These are phyloP conservation scores for Hirschioporus abietinus DNA, from an alignment of 768 basidiomycete species.

Conservation along the genomic window DNA sequence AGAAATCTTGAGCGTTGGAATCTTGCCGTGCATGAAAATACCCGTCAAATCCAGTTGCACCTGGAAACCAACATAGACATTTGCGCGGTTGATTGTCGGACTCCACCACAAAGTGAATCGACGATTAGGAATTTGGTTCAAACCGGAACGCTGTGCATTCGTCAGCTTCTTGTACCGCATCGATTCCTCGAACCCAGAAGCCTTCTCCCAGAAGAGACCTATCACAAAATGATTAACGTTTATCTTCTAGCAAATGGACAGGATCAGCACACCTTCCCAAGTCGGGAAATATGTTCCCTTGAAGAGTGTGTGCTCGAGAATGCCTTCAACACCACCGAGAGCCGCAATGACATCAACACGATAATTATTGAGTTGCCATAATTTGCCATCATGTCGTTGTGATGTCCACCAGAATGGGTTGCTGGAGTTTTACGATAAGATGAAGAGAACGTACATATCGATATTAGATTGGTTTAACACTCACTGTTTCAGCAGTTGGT, in stretches of 20 bases:
- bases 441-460: constrained; percentile 4
- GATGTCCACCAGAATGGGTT: constrained; percentile 99
- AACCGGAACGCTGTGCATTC: constrained; percentile 97
- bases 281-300: constrained; percentile 98
- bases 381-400: constrained; percentile 91
- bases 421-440: constrained; percentile 31
- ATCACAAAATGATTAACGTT: constrained; percentile 8
- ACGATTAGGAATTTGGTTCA: constrained; percentile 97
- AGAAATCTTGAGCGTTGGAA: constrained; percentile 96
- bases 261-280: constrained; percentile 67
- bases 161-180: constrained; percentile 97
- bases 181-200: constrained; percentile 93
- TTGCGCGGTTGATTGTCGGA: constrained; percentile 98
- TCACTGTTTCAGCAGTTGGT: constrained; percentile 86
- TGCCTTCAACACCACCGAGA: constrained; percentile 92
- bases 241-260: background rate
- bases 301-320: constrained; percentile 94
- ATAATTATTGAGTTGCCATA: constrained; percentile 98
- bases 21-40: constrained; percentile 98
- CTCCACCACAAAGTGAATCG: constrained; percentile 99
- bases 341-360: constrained; percentile 99
- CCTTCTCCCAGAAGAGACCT: constrained; percentile 98
- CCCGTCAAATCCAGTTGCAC: constrained; percentile 97
- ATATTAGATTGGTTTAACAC: constrained; percentile 27
- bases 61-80: constrained; percentile 99